phyloP scores from a whole-genome alignment of 169 alveolate genomes.

The Blepharisma undulans region DNA sequence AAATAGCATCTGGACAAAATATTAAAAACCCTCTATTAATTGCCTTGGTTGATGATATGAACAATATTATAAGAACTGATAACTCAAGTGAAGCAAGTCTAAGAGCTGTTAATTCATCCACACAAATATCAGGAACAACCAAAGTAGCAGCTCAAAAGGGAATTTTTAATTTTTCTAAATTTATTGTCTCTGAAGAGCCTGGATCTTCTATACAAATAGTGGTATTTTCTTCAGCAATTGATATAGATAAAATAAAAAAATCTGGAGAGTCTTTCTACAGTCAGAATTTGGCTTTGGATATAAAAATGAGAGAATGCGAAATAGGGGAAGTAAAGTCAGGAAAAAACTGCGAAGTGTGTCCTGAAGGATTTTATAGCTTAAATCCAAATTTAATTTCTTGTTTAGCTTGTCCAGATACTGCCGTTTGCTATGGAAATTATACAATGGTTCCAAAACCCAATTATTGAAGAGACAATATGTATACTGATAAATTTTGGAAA shows the following conservation, averaged over 20 bases:
- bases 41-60: neutral
- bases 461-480: neutral
- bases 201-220: neutral
- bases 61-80: neutral
- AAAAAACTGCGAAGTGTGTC: neutral
- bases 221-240: neutral
- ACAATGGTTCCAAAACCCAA: neutral
- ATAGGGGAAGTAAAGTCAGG: neutral
- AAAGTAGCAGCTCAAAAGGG: neutral
- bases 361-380: neutral
- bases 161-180: neutral
- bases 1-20: neutral
- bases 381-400: neutral
- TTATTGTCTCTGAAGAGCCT: neutral
- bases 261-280: neutral
- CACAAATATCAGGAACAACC: neutral
- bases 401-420: slow-evolving; percentile 2
- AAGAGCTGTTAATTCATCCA: too few species aligned
- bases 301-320: neutral
- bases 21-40: neutral
- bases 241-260: neutral
- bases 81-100: neutral
- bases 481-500: neutral
- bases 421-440: slow-evolving; percentile 8
- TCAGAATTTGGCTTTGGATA: neutral